Evolutionary conservation across 2,329 filamentous ascomycete genomes (phyloP), one percentile per base, ranked within the genome.

Genomic region (Beauveria rudraprayagi): DNA sequence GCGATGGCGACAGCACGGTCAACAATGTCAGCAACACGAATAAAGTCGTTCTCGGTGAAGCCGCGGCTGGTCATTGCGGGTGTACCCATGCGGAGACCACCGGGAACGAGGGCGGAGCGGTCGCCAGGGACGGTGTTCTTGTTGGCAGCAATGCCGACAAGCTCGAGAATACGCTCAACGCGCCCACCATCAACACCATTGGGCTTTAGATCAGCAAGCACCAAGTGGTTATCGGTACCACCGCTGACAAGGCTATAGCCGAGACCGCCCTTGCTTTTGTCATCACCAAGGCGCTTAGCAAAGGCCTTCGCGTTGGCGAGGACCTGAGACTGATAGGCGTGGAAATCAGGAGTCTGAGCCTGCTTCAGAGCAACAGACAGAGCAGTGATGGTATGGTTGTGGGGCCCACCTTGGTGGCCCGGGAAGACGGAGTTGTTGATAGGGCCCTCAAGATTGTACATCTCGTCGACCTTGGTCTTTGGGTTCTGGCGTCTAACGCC

Each of bases 121-220:
- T 99, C 94, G 48, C 93, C 94, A 1, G 94, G 94, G 0, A 97
- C 93, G 8, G 94, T 97, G 79, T 99, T 99, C 83, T 99, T 99
- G 83, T 99, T 99, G 72, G 90, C 89, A n/a, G 94, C 94, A 57
- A 97, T 93, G 68, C 93, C 93, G 66, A 95, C 91, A 52, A 96
- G 85, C 74, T 97, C 92, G 26, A 97, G 83, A 17, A 96, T 87
- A 52, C 91, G 87, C 79, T 97, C 92, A 16, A 96, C 91, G 58
- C 92, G 88, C 26, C 89, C 89, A 67, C 92, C 92, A 71, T 99
- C 94, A 63, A 99, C 86, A 62, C 83, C 82, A 72, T 94, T 90
- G 43, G 90, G 86, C 78, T 96, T 96, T 56, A 99, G 84, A 74
- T 99, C 94, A 54, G 94, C 81, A 19, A 99, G 83, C 11, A 99